Base-by-base conservation (phyloP, 1,284 basidiomycete species). In the Hypsizygus ulmarius region DNA sequence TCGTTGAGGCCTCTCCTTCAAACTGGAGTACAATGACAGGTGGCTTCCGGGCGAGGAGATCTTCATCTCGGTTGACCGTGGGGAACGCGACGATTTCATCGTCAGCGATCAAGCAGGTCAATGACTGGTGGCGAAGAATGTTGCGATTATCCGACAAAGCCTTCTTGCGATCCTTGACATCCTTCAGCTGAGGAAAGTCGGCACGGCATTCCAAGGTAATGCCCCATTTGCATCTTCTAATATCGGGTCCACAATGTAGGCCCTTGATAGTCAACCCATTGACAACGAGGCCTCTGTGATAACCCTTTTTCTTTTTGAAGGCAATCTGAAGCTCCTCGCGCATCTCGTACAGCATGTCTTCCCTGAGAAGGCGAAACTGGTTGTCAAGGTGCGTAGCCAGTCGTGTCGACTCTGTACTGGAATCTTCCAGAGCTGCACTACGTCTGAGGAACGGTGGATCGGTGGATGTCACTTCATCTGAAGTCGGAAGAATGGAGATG, bases 301-400 rank as follows among this genome's bases (percentile, higher is more conserved):
- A 53, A 0, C 77, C 75, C 47, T 74, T 74, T 59, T 78, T 81
- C 62, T 68, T 68, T 7, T 66, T 66, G 2, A 67, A 51, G 1
- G 66, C 69, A 11, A 74, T 67, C 39, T 73, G 68, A 5, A 84
- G 54, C 53, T 84, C 83, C 15, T 86, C 84, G 18, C 72, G 70
- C 59, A 86, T 70, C 55, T 86, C 81, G 52, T 75, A 67, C 2
- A 85, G 51, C 78, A 86, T 81, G 46, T 86, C 84, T 55, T 85
- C 84, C 2, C 84, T 65, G 8, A 84, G 60, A 7, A 86, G 65
- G 6, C 84, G 75, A 56, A 81, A 86, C 47, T 81, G 81, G 47
- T 82, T 83, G 52, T 85, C 83, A 5, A 85, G 64, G 52, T 84
- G 77, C 1, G 71, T 65, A 0, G 70, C 62, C 1, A 70, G 53